Base-by-base conservation (phyloP, 495 filamentous ascomycete genomes). In the Polyplosphaeria fusca region DNA sequence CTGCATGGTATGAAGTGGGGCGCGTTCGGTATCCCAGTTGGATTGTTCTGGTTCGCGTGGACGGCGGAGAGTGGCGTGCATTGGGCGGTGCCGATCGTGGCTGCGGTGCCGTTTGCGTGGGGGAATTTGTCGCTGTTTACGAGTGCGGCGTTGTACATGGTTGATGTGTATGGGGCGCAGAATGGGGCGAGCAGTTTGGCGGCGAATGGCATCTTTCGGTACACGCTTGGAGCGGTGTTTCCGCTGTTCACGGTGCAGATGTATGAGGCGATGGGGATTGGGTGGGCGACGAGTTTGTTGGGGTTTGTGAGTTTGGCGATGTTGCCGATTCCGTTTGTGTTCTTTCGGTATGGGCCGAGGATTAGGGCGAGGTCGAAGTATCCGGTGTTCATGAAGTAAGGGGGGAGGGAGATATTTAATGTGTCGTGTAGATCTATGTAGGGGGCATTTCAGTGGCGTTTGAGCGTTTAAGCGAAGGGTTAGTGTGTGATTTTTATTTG, bases 1-100 rank as follows among this genome's bases (percentile, higher is more conserved):
- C 74, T 83, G 18, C 85, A 95, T 60, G 96, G 95, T 60, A 87
- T 89, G 2, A 94, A 83, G 85, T 67, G 94, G 0, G 89, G 86
- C 7, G 85, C 85, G 1, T 71, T 85, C 9, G 51, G 95, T 35
- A 94, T 88, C 58, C 91, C 92, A 0, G 72, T 72, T 2, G 82
- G 76, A 3, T 65, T 88, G 53, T 73, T 88, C 20, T 82, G 79
- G 74, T 88, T 87, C 63, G 85, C 85, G 4, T 88, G 85, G 85
- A 73, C 76, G 0, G 83, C 73, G 0, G 68, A 83, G 19, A 74
- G 74, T 42, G 81, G 81, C 0, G 73, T 82, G 1, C 76, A 74
- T 66, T 74, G 87, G 87, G 35, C 77, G 73, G 77, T 77, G 69
- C 71, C 85, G 68, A 76, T 86, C 71, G 80, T 93, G 22, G 86